Conservation (phyloP, 2,329 filamentous ascomycete species). For the Neonectria coccinea region DNA sequence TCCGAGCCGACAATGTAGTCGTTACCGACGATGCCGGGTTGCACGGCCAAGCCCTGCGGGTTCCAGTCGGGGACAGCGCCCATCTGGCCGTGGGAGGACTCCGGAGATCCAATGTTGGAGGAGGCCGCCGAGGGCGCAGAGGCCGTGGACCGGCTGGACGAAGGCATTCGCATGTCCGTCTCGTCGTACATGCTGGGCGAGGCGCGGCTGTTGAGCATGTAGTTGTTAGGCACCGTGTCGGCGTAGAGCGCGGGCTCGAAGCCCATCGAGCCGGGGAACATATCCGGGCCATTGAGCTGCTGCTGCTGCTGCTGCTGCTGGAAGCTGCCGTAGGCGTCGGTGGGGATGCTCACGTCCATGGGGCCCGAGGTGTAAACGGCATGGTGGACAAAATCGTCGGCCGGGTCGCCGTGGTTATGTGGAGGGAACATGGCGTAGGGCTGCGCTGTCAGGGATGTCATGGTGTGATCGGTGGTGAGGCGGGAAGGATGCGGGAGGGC, state of each 20-base stretch:
- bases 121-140: constrained; percentile 74
- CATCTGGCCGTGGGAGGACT: constrained; percentile 69
- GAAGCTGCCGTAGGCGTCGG: constrained; percentile 58
- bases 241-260: constrained; percentile 63
- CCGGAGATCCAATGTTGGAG: constrained; percentile 75
- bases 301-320: constrained; percentile 43
- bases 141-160: constrained; percentile 70
- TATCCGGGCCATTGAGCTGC: constrained; percentile 50
- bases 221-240: constrained; percentile 53
- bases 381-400: constrained; percentile 57
- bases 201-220: constrained; percentile 59
- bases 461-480: constrained; percentile 35
- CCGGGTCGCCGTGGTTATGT: constrained; percentile 47
- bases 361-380: constrained; percentile 53
- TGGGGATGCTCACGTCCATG: constrained; percentile 62
- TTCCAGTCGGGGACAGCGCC: constrained; percentile 71
- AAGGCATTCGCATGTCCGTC: constrained; percentile 61
- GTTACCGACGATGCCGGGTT: constrained; percentile 72
- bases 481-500: constrained; percentile 21
- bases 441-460: constrained; percentile 48
- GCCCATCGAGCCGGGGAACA: constrained; percentile 51
- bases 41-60: constrained; percentile 66
- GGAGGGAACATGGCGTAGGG: constrained; percentile 46
- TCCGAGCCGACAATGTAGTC: constrained; percentile 65
- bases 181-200: constrained; percentile 67